Evolutionary conservation across 106 monocot species (phyloP).

Genomic region (Xerophyta viscosa): DNA sequence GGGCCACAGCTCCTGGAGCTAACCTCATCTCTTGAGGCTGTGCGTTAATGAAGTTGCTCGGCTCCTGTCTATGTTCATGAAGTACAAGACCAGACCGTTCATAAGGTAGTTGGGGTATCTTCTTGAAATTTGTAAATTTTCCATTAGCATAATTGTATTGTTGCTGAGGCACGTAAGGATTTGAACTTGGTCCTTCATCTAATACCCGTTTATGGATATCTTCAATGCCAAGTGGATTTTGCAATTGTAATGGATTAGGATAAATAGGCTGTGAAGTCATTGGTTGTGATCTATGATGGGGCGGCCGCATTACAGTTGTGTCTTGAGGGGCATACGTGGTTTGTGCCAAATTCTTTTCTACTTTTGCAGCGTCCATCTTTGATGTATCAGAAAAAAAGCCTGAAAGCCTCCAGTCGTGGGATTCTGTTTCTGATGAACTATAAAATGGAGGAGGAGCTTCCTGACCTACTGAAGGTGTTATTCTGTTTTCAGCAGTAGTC

Average conservation of each 20-base stretch:
- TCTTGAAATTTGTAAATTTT: conserved; percentile 5
- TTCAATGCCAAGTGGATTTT: conserved; percentile 16
- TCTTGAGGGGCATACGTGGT: conserved; percentile 22
- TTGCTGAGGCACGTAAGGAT: conserved; percentile 13
- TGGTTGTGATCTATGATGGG: conserved; percentile 38
- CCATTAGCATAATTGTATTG: conserved; percentile 25
- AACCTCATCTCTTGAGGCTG: conserved; percentile 18
- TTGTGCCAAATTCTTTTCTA: conserved; percentile 21
- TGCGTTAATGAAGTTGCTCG: conserved; percentile 10
- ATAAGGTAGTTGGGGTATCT: conserved; percentile 11
- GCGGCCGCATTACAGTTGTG: conserved; percentile 27
- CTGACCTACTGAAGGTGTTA: conserved; percentile 12
- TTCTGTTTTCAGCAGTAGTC: conserved; percentile 19
- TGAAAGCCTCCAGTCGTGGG: conserved; percentile 23
- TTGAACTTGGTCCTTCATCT: conserved; percentile 16
- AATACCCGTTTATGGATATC: conserved; percentile 29
- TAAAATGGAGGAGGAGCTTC: conserved; percentile 20
- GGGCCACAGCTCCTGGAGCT: conserved; percentile 12
- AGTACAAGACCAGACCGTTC: conserved; percentile 21
- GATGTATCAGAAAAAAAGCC: conserved; percentile 18
- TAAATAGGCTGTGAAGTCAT: conserved; percentile 22
- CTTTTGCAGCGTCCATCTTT: conserved; percentile 13
- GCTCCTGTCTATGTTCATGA: conserved; percentile 24
- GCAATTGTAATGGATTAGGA: conserved; percentile 24
- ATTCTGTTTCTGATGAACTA: conserved; percentile 21